phyloP scores from a whole-genome alignment of 805 yeast species.

The Helenozyma rhizophorensis region DNA sequence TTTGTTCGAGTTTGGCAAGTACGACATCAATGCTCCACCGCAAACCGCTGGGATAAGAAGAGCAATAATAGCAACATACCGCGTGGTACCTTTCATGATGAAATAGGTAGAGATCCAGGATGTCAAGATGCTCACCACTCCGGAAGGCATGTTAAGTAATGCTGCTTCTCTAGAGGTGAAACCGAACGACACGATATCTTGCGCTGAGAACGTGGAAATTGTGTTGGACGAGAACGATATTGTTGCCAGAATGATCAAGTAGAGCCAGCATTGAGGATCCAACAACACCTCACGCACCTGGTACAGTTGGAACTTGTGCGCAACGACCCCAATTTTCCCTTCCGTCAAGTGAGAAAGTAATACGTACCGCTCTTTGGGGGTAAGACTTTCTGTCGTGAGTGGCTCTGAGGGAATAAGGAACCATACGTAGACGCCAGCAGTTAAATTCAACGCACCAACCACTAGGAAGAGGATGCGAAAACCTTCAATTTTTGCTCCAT shows the following conservation, averaged over 20 bases:
- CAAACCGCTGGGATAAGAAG: constrained; percentile 18
- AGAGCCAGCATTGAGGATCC: constrained; percentile 19
- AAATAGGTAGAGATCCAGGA: constrained; percentile 16
- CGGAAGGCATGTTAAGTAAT: constrained; percentile 20
- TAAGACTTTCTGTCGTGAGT: constrained; percentile 12
- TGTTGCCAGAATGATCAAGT: constrained; percentile 15
- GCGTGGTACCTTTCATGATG: constrained; percentile 17
- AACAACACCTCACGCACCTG: constrained; percentile 14
- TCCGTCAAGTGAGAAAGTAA: constrained; percentile 13
- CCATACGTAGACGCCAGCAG: constrained; percentile 14
- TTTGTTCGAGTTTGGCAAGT: constrained; percentile 5
- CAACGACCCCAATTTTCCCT: constrained; percentile 15
- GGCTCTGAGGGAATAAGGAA: constrained; percentile 18
- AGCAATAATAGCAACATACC: constrained; percentile 15
- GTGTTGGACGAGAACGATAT: constrained; percentile 19
- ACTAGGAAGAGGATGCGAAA: constrained; percentile 20
- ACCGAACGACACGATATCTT: constrained; percentile 18
- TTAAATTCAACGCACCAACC: constrained; percentile 15
- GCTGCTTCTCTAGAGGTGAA: constrained; percentile 18
- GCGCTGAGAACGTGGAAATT: constrained; percentile 16
- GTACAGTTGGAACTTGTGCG: constrained; percentile 10
- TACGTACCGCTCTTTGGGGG: constrained; percentile 17
- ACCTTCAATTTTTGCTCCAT: constrained; percentile 11
- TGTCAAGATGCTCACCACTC: constrained; percentile 18
- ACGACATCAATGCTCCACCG: constrained; percentile 17